These are phyloP conservation scores for Coemansia asiatica DNA, from an alignment of 192 early-diverging fungal species.

Conservation along the genomic window DNA sequence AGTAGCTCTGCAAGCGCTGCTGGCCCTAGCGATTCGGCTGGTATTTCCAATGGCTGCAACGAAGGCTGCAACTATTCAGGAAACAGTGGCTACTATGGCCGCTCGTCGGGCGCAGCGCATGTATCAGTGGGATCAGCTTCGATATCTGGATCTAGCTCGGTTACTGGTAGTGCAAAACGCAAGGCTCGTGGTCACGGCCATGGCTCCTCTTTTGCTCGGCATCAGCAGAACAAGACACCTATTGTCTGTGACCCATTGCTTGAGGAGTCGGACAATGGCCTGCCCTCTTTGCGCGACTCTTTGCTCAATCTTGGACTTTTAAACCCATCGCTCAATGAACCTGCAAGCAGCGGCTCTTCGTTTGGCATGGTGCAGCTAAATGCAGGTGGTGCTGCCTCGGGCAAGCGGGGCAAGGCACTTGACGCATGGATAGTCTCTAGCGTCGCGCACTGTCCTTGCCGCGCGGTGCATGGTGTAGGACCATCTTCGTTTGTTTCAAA, in stretches of 20 bases:
- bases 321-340: background rate
- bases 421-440: conserved; percentile 45
- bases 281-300: conserved; percentile 28
- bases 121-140: background rate
- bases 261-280: conserved; percentile 3
- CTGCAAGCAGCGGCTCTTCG: background rate
- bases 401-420: conserved; percentile 12
- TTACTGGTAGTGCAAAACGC: conserved; percentile 2
- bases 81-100: no score
- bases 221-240: background rate
- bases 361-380: background rate
- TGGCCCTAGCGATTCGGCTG: background rate
- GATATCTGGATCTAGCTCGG: background rate
- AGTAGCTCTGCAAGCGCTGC: background rate
- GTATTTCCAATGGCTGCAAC: background rate
- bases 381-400: background rate
- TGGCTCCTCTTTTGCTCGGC: background rate
- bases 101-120: background rate
- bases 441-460: conserved; percentile 51
- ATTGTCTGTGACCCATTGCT: background rate
- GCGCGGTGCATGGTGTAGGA: conserved; percentile 37
- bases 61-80: no score
- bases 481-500: conserved; percentile 48
- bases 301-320: conserved; percentile 25
- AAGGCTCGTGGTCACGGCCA: conserved; percentile 4